Evolutionary conservation across 2,329 filamentous ascomycete genomes (phyloP), one percentile per base, ranked within the genome.

Genomic region (Aspergillus fructus): DNA sequence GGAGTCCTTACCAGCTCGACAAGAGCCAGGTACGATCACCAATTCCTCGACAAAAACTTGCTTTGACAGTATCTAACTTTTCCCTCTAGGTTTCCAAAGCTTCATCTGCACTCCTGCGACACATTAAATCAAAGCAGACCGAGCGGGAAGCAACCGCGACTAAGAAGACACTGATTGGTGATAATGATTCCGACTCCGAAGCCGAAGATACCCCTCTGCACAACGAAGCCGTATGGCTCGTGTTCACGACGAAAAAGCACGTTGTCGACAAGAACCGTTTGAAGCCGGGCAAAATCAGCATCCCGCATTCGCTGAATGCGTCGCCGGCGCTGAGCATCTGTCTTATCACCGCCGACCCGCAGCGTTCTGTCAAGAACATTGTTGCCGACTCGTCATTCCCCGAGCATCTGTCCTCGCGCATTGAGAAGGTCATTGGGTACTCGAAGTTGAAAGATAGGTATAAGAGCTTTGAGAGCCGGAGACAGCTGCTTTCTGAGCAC

Each of bases 291-390:
- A 96, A 93, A 78, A 90, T 97, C 68, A 67, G 81, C 64, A 80
- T 96, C 53, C 90, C 91, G 48, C 87, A 96, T 76, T 81, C 89
- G 9, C 83, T 96, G 61, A 87, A 90, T 76, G 80, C 83, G 62
- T 83, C 86, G 63, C 78, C 83, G 56, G 83, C 83, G 55, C 79
- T 86, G 56, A 89, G 86, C 66, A 82, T 97, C 75, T 97, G 93
- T 77, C 81, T 97, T 59, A 96, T 96, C 74, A 91, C 89, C 55
- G 90, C 91, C 66, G 86, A 88, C 64, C 86, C 87, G 2, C 92
- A 96, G 81, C 86, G 92, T 63, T 84, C 86, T 54, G 96, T 94
- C 83, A 97, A 97, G 81, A 89, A 97, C 75, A 83, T 96, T 46
- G 83, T 97, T 62, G 87, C 86, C 51, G 85, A 88, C 55, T 84